Evolutionary conservation across 2,329 filamentous ascomycete genomes (phyloP).

Genomic region (Eurotiales sp.): DNA sequence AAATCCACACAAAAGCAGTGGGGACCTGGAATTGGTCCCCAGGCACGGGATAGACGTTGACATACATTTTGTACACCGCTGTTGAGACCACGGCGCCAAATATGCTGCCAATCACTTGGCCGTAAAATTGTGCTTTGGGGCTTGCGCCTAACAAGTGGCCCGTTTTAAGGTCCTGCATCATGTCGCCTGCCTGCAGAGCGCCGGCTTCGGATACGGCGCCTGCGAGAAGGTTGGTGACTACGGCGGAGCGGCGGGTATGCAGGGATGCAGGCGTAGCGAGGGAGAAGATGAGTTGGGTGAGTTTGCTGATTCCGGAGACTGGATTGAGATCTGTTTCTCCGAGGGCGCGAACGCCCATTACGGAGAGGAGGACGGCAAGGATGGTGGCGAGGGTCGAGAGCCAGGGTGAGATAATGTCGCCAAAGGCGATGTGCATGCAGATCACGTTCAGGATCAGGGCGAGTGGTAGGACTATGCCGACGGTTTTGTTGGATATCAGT

Average conservation of each 20-base stretch:
- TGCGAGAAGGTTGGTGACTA: slow-evolving; percentile 93
- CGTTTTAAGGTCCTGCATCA: slow-evolving; percentile 96
- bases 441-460: slow-evolving; percentile 77
- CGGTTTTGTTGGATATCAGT: slow-evolving; percentile 68
- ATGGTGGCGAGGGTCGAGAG: slow-evolving; percentile 75
- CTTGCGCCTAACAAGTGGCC: slow-evolving; percentile 89
- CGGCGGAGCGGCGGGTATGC: slow-evolving; percentile 71
- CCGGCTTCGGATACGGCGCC: slow-evolving; percentile 83
- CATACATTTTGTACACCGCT: slow-evolving; percentile 84
- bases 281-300: slow-evolving; percentile 93
- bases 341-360: slow-evolving; percentile 63
- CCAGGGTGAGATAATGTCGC: slow-evolving; percentile 72
- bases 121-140: slow-evolving; percentile 93
- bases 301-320: slow-evolving; percentile 92
- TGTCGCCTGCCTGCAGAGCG: slow-evolving; percentile 88
- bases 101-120: slow-evolving; percentile 85
- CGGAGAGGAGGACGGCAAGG: slow-evolving; percentile 68
- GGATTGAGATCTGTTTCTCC: slow-evolving; percentile 92
- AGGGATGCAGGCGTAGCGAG: slow-evolving; percentile 76
- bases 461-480: slow-evolving; percentile 68
- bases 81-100: slow-evolving; percentile 83
- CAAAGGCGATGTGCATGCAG: slow-evolving; percentile 80
- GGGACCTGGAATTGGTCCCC: slow-evolving; percentile 89
- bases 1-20: slow-evolving; percentile 95
- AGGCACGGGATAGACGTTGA: slow-evolving; percentile 82